Evolutionary conservation across 169 alveolate genomes (phyloP).

Genomic region (Neospora caninum): DNA sequence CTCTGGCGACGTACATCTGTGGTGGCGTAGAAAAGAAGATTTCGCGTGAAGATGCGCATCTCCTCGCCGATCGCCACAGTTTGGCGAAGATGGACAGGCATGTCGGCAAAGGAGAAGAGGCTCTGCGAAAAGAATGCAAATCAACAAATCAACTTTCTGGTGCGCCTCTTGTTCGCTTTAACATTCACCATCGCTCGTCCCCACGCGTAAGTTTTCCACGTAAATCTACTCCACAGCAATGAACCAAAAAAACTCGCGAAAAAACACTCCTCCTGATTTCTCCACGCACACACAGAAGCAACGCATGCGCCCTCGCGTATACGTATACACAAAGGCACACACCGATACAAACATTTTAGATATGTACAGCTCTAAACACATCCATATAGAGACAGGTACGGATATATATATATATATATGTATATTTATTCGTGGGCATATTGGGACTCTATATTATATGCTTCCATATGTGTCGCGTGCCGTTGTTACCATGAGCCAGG

Average conservation of each 20-base stretch:
- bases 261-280: background rate
- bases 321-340: too few relatives aligned
- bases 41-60: background rate
- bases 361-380: background rate
- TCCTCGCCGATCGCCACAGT: background rate
- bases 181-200: too few relatives aligned
- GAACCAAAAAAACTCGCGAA: background rate
- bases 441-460: too few relatives aligned
- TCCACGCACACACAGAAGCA: too few relatives aligned
- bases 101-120: background rate
- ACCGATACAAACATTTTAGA: too few relatives aligned
- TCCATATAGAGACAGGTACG: background rate
- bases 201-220: too few relatives aligned
- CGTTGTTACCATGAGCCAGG: too few relatives aligned
- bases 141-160: background rate
- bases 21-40: slow-evolving; percentile 1
- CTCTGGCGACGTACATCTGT: background rate
- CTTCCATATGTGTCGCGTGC: too few relatives aligned
- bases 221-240: background rate
- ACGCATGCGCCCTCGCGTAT: too few relatives aligned
- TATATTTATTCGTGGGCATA: too few relatives aligned
- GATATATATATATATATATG: background rate
- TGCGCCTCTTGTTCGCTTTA: too few relatives aligned
- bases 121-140: background rate
- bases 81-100: background rate